phyloP scores from a whole-genome alignment of 177 flowering plant species.

The Vitis hybrid region DNA sequence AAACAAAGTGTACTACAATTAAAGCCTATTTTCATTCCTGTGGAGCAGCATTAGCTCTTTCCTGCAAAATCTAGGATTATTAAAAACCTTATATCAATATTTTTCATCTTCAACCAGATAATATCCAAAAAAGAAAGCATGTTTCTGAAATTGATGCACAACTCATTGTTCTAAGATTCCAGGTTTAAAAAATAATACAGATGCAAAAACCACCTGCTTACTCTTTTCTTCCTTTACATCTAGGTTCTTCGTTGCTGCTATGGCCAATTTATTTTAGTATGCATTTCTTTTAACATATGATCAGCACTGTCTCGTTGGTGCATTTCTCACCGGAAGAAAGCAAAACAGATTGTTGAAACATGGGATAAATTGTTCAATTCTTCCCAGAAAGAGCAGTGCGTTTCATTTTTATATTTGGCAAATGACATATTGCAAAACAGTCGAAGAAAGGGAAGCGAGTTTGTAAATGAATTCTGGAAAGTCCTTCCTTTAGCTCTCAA shows the following conservation, averaged over 20 bases:
- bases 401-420: conserved; percentile 58
- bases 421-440: conserved; percentile 74
- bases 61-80: background rate
- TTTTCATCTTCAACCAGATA: background rate
- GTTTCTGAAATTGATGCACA: background rate
- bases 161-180: background rate
- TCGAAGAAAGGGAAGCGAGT: conserved; percentile 66
- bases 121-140: background rate
- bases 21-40: background rate
- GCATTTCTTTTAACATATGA: conserved; percentile 22
- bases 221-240: background rate
- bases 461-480: conserved; percentile 76
- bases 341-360: conserved; percentile 61
- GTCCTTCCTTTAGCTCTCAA: conserved; percentile 62
- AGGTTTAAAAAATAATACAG: background rate
- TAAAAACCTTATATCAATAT: background rate
- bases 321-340: conserved; percentile 55
- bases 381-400: conserved; percentile 46
- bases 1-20: too few relatives aligned
- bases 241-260: background rate
- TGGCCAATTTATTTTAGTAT: background rate
- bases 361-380: conserved; percentile 58
- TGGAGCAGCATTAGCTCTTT: too few relatives aligned
- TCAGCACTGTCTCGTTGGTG: conserved; percentile 67
- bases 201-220: background rate